Conservation (phyloP, 352 stramenopile genomes). For the Phytopythium boreale region DNA sequence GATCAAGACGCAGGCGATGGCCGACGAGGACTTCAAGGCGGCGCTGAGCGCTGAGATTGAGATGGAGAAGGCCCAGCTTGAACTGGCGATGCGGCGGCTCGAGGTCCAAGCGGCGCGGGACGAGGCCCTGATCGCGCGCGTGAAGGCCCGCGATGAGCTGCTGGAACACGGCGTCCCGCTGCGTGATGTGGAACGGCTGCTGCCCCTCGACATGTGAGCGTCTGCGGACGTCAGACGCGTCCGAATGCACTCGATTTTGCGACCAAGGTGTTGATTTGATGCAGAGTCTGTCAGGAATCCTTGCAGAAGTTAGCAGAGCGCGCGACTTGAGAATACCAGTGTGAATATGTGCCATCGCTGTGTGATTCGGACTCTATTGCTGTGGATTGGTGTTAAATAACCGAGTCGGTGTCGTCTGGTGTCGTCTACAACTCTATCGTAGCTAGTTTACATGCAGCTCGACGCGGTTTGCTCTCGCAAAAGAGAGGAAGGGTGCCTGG, state of each 20-base stretch:
- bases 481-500: background rate
- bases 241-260: background rate
- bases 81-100: constrained; percentile 24
- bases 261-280: background rate
- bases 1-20: constrained; percentile 16
- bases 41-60: constrained; percentile 23
- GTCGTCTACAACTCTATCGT: constrained; percentile 5
- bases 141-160: constrained; percentile 23
- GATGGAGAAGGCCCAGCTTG: constrained; percentile 27
- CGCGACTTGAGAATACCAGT: background rate
- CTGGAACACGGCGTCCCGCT: constrained; percentile 23
- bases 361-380: background rate
- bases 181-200: constrained; percentile 25
- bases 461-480: background rate
- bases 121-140: constrained; percentile 24
- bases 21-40: constrained; percentile 12
- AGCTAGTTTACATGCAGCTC: constrained; percentile 4
- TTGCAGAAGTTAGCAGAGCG: too few species aligned
- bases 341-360: too few species aligned
- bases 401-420: background rate
- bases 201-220: constrained; percentile 19
- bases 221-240: background rate
- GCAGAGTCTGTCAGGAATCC: background rate
- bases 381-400: constrained; percentile 6
- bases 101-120: constrained; percentile 31